A percentile compares a stretch with the other conserved stretches of the same genome.
phyloP scores from a whole-genome alignment of 345 rosid genomes.

The Lepidium africanum region DNA sequence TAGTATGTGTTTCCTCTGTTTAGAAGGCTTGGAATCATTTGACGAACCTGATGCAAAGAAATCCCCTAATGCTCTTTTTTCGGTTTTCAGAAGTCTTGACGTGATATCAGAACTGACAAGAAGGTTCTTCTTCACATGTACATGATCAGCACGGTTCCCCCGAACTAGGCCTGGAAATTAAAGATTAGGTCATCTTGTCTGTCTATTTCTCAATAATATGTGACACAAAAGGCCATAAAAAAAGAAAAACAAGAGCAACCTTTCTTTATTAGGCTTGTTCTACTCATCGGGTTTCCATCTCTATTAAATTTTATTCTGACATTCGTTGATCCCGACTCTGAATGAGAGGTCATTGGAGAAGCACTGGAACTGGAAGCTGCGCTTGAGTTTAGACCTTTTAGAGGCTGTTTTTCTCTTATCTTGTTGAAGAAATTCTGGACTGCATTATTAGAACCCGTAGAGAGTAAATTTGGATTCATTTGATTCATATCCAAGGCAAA shows the following conservation, averaged over 20 bases:
- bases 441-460: slow-evolving; percentile 1
- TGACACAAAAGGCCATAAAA: not conserved
- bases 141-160: slow-evolving; percentile 4
- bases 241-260: slow-evolving; percentile 7
- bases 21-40: slow-evolving; percentile 13
- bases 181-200: slow-evolving; percentile 9
- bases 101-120: not conserved
- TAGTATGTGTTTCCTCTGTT: slow-evolving; percentile 34
- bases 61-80: slow-evolving; percentile 8
- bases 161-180: not conserved
- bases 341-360: slow-evolving; percentile 3
- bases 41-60: slow-evolving; percentile 9
- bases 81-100: slow-evolving; percentile 8
- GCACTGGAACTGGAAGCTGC: not conserved
- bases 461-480: not conserved
- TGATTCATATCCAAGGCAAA: not conserved
- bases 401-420: slow-evolving; percentile 20
- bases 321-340: slow-evolving; percentile 2
- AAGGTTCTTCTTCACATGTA: slow-evolving; percentile 14
- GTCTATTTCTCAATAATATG: not conserved
- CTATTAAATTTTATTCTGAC: not conserved
- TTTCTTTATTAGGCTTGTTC: slow-evolving; percentile 15
- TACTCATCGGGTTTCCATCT: slow-evolving; percentile 12
- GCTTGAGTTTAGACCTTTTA: not conserved
- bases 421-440: slow-evolving; percentile 43